Evolutionary conservation across 805 yeast species (phyloP).

Genomic region (Clavispora phyllophila): DNA sequence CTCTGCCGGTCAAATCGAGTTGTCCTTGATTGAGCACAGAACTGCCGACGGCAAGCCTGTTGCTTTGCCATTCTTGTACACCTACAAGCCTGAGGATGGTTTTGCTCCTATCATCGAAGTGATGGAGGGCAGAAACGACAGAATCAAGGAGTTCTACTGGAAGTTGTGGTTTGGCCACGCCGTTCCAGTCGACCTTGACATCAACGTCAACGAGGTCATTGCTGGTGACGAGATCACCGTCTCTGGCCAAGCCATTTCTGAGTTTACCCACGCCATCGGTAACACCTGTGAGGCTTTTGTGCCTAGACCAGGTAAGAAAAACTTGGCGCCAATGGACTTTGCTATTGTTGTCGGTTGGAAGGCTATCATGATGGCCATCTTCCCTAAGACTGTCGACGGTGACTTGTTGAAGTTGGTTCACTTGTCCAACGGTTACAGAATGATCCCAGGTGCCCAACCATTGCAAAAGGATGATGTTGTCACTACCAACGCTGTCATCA

Average conservation of each 20-base stretch:
- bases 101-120: conserved; percentile 91
- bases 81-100: conserved; percentile 81
- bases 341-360: conserved; percentile 98
- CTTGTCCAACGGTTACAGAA: conserved; percentile 87
- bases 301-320: conserved; percentile 74
- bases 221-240: conserved; percentile 65
- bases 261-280: conserved; percentile 95
- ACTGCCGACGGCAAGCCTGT: conserved; percentile 72
- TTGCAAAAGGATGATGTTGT: conserved; percentile 85
- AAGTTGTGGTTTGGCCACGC: conserved; percentile 82
- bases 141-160: conserved; percentile 98
- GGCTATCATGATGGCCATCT: conserved; percentile 95
- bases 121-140: conserved; percentile 82
- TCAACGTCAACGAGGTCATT: conserved; percentile 67
- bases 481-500: conserved; percentile 75
- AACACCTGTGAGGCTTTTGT: conserved; percentile 96
- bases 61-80: conserved; percentile 72
- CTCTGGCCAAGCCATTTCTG: conserved; percentile 73
- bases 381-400: conserved; percentile 95
- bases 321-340: conserved; percentile 97
- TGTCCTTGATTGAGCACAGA: conserved; percentile 82
- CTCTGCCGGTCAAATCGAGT: conserved; percentile 51
- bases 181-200: conserved; percentile 58
- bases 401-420: conserved; percentile 92
- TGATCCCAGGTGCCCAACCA: conserved; percentile 89